Evolutionary conservation across 768 basidiomycete genomes (phyloP).

Genomic region (Termitomyces sp.): DNA sequence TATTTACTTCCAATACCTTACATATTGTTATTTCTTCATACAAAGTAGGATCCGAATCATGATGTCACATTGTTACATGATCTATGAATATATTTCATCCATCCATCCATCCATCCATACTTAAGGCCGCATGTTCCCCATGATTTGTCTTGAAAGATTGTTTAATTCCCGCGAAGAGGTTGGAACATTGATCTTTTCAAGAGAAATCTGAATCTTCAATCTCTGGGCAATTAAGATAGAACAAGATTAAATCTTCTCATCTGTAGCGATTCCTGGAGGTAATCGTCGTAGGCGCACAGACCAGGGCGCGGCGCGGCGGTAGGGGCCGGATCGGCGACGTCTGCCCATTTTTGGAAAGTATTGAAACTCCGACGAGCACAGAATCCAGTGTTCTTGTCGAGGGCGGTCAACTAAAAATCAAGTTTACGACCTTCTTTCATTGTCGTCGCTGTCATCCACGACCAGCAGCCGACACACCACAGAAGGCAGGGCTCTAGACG

Average conservation of each 20-base stretch:
- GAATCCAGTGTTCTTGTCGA: conserved; percentile 5
- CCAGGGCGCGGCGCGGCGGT: conserved; percentile 5
- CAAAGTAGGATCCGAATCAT: background rate
- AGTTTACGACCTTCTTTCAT: conserved; percentile 9
- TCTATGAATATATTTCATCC: background rate
- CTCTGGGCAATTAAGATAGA: background rate
- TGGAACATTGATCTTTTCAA: background rate
- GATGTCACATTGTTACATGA: background rate
- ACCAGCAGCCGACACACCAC: background rate
- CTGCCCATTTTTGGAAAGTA: conserved; percentile 21
- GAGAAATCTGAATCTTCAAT: background rate
- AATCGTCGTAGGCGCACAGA: conserved; percentile 9
- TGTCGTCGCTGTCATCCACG: conserved; percentile 1
- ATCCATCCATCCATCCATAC: no score
- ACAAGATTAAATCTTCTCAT: background rate
- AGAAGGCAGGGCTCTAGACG: background rate
- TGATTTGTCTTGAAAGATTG: background rate
- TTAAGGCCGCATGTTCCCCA: background rate
- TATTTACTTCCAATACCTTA: background rate
- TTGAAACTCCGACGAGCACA: conserved; percentile 22
- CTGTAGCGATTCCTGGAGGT: background rate
- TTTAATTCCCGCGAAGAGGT: background rate
- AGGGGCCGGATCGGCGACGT: conserved; percentile 7
- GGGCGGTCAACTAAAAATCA: conserved; percentile 1
- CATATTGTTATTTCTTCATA: background rate